Base-by-base conservation (phyloP, 2,329 filamentous ascomycete species). In the Sphaerostilbella broomeana region DNA sequence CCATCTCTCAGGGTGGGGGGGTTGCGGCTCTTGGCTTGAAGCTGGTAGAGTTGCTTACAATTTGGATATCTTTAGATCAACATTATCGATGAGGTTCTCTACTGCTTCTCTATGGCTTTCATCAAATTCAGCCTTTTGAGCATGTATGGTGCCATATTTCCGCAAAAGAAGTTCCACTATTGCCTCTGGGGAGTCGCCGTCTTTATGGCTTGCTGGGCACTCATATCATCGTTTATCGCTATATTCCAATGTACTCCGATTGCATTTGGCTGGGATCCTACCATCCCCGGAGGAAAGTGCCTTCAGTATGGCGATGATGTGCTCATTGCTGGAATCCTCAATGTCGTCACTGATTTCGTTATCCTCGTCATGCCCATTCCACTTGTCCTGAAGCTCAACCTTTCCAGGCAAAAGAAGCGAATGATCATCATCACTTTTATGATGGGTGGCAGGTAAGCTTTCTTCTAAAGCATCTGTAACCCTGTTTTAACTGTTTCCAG, bases 241-340 rank as follows among this genome's bases (percentile, higher is more conserved):
- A 47, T 50, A 36, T 46, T 50, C 29, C 48, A 49, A 30, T 50
- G 48, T 43, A 50, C 47, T 12, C 48, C 48, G 12, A 43, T 50
- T 11, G 31, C 45, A 6, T 37, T 19, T 29, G 35, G 35, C n/a
- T 37, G 35, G 35, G 26, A 37, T 22, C 24, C 24, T 6, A 21
- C 35, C 6, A 37, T 37, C 18, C 5, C 17, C 12, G 35, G 35
- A 20, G 35, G 35, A 10, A n/a, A 11, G 7, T 37, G 35, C 35
- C 11, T 37, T 18, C 27, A 37, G n/a, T 37, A 37, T 21, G 35
- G 35, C 13, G 35, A 22, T 18, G 18, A 27, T 7, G 35, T 37
- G 5, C 35, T 37, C 9, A 25, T 37, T 15, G 35, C 35, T 7
- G 35, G 35, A 5, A 28, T 37, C 16, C 21, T 13, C 35, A 38